Percentiles rank a stretch among this genome's conserved stretches.
These are phyloP conservation scores for Calonectria pseudoreteaudii DNA, from an alignment of 2,329 filamentous ascomycete genomes.

Conservation along the genomic window DNA sequence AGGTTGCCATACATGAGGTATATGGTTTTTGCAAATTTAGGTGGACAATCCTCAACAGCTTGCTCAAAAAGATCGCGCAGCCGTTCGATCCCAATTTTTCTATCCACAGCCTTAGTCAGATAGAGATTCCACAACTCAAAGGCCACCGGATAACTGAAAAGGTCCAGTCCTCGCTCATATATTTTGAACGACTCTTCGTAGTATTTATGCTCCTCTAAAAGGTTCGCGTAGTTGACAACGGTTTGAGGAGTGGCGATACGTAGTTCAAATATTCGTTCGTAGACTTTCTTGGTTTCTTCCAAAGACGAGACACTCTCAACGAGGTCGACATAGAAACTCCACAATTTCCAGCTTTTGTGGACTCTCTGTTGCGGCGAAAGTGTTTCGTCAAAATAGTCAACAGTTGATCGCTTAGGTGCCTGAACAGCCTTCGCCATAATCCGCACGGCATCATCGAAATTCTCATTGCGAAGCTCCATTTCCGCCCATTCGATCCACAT, in stretches of 20 bases:
- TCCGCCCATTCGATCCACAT: conserved; percentile 99
- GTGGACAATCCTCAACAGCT: conserved; percentile 92
- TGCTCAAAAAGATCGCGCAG: conserved; percentile 97
- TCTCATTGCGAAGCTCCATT: conserved; percentile 95
- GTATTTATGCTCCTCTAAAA: conserved; percentile 94
- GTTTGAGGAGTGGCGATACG: conserved; percentile 98
- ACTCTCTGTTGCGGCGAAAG: conserved; percentile 94
- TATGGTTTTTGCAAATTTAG: conserved; percentile 94
- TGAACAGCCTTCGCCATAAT: conserved; percentile 98
- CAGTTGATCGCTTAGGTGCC: conserved; percentile 94
- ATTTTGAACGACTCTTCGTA: conserved; percentile 98
- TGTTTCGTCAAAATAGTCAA: conserved; percentile 99
- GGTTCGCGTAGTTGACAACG: conserved; percentile 97
- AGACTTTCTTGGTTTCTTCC: conserved; percentile 93
- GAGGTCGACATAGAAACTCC: conserved; percentile 99
- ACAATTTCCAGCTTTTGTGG: conserved; percentile 99
- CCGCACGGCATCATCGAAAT: conserved; percentile 92
- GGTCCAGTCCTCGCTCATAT: conserved; percentile 93
- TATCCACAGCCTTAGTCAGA: conserved; percentile 95
- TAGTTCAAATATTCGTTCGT: conserved; percentile 97
- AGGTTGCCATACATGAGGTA: conserved; percentile 99
- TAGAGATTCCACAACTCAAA: conserved; percentile 99
- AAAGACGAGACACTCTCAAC: conserved; percentile 93
- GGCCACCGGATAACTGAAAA: conserved; percentile 98
- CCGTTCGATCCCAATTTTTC: conserved; percentile 94